Conservation (phyloP, 495 filamentous ascomycete species). For the Tetracladium setigerum region DNA sequence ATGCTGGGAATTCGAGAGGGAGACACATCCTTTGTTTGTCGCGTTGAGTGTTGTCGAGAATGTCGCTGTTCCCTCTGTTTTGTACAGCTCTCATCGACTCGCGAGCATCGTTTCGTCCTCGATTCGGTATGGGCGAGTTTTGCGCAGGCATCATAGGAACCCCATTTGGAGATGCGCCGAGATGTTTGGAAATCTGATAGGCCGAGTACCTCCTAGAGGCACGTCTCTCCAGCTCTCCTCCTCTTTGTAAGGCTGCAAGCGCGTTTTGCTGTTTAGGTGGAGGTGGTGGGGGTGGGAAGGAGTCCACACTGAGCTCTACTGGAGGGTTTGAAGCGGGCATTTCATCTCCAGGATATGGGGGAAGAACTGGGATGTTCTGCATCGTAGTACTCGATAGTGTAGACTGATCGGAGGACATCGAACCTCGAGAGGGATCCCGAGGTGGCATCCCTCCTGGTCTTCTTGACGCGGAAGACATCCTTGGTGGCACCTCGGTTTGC, state of each 20-base stretch:
- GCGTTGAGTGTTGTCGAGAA: constrained; percentile 53
- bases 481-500: constrained; percentile 11
- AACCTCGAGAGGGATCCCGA: constrained; percentile 36
- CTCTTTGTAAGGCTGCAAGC: constrained; percentile 80
- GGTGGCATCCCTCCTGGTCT: constrained; percentile 23
- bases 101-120: constrained; percentile 69
- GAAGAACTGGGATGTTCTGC: constrained; percentile 60
- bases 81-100: constrained; percentile 93
- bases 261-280: constrained; percentile 81
- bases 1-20: constrained; percentile 52
- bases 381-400: constrained; percentile 59
- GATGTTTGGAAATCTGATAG: constrained; percentile 91
- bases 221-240: constrained; percentile 85
- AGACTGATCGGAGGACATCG: constrained; percentile 41
- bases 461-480: constrained; percentile 16
- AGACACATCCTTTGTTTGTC: constrained; percentile 46
- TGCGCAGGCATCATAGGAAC: constrained; percentile 75
- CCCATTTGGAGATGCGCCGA: constrained; percentile 72
- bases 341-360: constrained; percentile 55
- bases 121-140: constrained; percentile 80
- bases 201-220: constrained; percentile 89
- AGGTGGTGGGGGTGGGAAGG: constrained; percentile 61
- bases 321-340: constrained; percentile 28
- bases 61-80: constrained; percentile 62
- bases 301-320: constrained; percentile 35